phyloP scores from a whole-genome alignment of 2,329 filamentous ascomycete species.

The Venturia asperata region DNA sequence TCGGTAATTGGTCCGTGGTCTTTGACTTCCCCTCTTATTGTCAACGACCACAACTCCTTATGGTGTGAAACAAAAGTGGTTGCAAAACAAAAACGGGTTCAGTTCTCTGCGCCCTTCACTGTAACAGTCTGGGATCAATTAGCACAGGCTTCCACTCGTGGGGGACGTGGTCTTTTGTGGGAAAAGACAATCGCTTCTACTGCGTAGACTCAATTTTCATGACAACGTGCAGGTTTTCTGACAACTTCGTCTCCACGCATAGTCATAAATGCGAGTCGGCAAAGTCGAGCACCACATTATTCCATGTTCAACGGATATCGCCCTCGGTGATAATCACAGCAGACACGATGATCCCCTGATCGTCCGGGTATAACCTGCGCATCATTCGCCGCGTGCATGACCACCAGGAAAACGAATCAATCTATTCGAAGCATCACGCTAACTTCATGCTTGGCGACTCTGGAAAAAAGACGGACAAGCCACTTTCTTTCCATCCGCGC shows the following conservation, averaged over 20 bases:
- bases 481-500: not conserved
- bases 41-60: not conserved
- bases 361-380: not conserved
- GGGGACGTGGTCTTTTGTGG: not conserved
- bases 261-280: not conserved
- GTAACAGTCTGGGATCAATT: too few relatives aligned
- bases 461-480: not conserved
- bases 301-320: not conserved
- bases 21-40: not conserved
- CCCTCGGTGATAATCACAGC: not conserved
- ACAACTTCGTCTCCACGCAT: not conserved
- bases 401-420: not conserved
- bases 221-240: not conserved
- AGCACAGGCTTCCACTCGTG: too few relatives aligned
- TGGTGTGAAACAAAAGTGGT: not conserved
- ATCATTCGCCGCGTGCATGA: not conserved
- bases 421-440: not conserved
- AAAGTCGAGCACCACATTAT: not conserved
- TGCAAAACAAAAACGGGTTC: not conserved
- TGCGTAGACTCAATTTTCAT: not conserved
- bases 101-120: not conserved
- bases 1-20: not conserved
- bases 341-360: not conserved
- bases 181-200: not conserved
- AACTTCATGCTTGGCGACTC: not conserved